A percentile compares a stretch with the other conserved stretches of the same genome.
Evolutionary conservation across 352 stramenopile genomes (phyloP).

Genomic region (Phytophthora cactorum): DNA sequence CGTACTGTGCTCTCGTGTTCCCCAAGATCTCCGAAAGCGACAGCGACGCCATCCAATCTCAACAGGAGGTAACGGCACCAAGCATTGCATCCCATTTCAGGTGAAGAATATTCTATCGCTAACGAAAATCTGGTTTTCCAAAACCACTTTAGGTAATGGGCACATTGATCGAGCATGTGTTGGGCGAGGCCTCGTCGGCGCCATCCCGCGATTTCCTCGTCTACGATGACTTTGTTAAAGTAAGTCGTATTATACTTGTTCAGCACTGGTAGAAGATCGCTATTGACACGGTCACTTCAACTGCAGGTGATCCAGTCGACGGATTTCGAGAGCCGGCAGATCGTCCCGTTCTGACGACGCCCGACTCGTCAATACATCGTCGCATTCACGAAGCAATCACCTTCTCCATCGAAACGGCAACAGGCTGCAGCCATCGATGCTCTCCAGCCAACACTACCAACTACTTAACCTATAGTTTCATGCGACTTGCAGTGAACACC

Average conservation of each 20-base stretch:
- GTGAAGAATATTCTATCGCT: neutral
- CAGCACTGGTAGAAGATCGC: conserved; percentile 12
- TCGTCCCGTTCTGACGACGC: conserved; percentile 57
- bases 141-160: conserved; percentile 40
- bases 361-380: conserved; percentile 23
- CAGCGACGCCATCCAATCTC: conserved; percentile 27
- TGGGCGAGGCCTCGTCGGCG: conserved; percentile 63
- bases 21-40: conserved; percentile 38
- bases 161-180: conserved; percentile 46
- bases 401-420: conserved; percentile 28
- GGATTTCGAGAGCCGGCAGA: conserved; percentile 65
- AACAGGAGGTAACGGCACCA: conserved; percentile 35
- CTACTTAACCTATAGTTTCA: neutral
- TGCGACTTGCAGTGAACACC: neutral
- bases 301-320: conserved; percentile 60
- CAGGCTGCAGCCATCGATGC: neutral
- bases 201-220: conserved; percentile 49
- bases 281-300: conserved; percentile 13
- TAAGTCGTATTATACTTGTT: neutral
- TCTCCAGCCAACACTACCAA: neutral
- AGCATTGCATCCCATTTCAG: conserved; percentile 7
- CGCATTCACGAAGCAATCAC: neutral
- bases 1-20: conserved; percentile 55
- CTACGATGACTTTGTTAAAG: conserved; percentile 76
- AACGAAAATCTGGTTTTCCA: conserved; percentile 1